These are phyloP conservation scores for Hypoxylon sp. DNA, from an alignment of 2,329 filamentous ascomycete genomes.

Conservation along the genomic window DNA sequence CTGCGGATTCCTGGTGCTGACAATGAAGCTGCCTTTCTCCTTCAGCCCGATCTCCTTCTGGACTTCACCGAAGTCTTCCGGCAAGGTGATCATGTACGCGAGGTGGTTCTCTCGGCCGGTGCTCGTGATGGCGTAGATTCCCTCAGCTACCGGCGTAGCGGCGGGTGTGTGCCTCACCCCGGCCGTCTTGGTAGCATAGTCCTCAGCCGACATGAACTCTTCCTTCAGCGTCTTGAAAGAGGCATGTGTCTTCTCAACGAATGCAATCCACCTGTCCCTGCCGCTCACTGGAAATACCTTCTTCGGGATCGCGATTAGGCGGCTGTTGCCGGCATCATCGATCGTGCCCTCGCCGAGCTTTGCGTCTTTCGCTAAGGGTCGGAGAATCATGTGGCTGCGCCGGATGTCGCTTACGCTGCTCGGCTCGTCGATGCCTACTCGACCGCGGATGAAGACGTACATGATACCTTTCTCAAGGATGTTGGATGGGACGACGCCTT, in stretches of 20 bases:
- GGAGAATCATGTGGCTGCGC: conserved; percentile 80
- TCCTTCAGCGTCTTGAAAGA: conserved; percentile 76
- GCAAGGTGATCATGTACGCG: conserved; percentile 80
- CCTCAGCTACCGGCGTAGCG: conserved; percentile 80
- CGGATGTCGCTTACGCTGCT: conserved; percentile 75
- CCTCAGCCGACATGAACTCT: conserved; percentile 69
- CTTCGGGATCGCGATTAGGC: conserved; percentile 82
- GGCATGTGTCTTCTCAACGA: conserved; percentile 77
- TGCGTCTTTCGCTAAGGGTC: conserved; percentile 74
- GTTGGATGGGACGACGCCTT: conserved; percentile 51
- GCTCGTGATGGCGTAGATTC: conserved; percentile 81
- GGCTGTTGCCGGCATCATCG: conserved; percentile 65
- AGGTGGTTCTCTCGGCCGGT: conserved; percentile 78
- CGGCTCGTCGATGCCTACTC: conserved; percentile 76
- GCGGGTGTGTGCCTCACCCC: conserved; percentile 74
- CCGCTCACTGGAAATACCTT: conserved; percentile 78
- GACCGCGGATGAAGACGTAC: conserved; percentile 87
- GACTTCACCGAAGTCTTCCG: conserved; percentile 71
- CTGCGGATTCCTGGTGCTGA: conserved; percentile 82
- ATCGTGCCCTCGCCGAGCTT: conserved; percentile 64
- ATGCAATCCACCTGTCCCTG: conserved; percentile 77
- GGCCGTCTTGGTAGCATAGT: conserved; percentile 79
- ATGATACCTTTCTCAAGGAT: conserved; percentile 88
- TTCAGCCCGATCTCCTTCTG: conserved; percentile 78
- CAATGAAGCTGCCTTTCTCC: conserved; percentile 76